Conservation (phyloP, 2,329 filamentous ascomycete species). For the Ophiostoma fasciatum region DNA sequence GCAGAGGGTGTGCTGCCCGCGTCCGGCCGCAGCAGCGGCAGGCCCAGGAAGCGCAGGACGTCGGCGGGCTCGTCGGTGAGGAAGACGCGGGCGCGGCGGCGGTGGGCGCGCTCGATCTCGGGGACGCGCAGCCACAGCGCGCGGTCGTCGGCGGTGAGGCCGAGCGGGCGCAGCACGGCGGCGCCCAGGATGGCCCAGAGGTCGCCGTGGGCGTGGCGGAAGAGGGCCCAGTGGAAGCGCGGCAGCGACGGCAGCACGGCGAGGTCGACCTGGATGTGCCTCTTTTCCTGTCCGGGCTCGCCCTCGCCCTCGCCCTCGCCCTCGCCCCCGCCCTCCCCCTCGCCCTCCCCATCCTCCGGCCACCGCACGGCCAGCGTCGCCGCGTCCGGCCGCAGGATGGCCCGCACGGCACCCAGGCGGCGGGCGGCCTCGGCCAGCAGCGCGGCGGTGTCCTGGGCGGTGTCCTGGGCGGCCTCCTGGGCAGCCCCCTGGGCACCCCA, state of each 20-base stretch:
- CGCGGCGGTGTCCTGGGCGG: neutral
- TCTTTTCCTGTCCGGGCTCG: too few species aligned
- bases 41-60: constrained; percentile 48
- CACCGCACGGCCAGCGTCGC: constrained; percentile 41
- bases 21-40: constrained; percentile 23
- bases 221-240: constrained; percentile 45
- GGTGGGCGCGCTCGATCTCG: constrained; percentile 48
- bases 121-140: constrained; percentile 51
- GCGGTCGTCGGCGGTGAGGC: constrained; percentile 48
- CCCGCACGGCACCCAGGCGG: constrained; percentile 29
- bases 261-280: constrained; percentile 59
- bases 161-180: constrained; percentile 47
- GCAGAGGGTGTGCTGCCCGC: neutral
- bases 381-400: constrained; percentile 15
- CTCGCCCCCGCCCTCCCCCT: constrained; percentile 18
- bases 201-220: constrained; percentile 60
- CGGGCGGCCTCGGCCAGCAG: neutral
- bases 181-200: constrained; percentile 49
- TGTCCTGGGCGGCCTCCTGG: neutral
- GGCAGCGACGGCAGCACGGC: constrained; percentile 31
- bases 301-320: neutral
- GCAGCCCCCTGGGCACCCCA: too few species aligned
- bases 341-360: constrained; percentile 12
- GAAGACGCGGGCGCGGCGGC: constrained; percentile 40
- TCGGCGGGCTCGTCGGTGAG: constrained; percentile 41